A percentile compares a stretch with the other conserved stretches of the same genome.
Evolutionary conservation across 495 filamentous ascomycete genomes (phyloP).

Genomic region (Hyaloscypha bicolor): DNA sequence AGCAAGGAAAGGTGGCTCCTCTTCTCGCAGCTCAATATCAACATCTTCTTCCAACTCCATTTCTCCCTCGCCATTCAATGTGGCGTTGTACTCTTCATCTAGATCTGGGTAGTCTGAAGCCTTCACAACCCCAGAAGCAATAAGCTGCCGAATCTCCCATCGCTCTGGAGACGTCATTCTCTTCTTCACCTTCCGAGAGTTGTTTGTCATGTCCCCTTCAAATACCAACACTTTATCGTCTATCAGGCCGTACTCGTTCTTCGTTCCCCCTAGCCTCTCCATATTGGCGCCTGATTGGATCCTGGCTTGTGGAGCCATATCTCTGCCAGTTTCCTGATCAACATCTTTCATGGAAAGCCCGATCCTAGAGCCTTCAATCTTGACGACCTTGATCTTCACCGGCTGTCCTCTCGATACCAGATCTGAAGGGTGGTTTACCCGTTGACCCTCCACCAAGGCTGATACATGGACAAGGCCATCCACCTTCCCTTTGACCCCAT

Average conservation of each 20-base stretch:
- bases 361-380: constrained; percentile 77
- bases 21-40: constrained; percentile 94
- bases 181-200: constrained; percentile 66
- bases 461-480: constrained; percentile 97
- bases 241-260: constrained; percentile 37
- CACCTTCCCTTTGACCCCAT: constrained; percentile 82
- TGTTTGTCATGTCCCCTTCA: constrained; percentile 29
- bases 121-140: constrained; percentile 89
- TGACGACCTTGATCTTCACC: constrained; percentile 92
- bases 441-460: constrained; percentile 81
- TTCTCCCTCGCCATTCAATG: constrained; percentile 79
- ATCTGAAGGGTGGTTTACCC: constrained; percentile 91
- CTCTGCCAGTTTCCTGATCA: constrained; percentile 85
- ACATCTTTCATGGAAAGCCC: constrained; percentile 97
- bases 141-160: constrained; percentile 97
- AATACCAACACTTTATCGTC: constrained; percentile 31
- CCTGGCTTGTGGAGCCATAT: constrained; percentile 77
- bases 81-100: constrained; percentile 90
- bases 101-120: constrained; percentile 92
- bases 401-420: constrained; percentile 77
- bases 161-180: constrained; percentile 93
- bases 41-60: constrained; percentile 97
- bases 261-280: constrained; percentile 72
- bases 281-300: constrained; percentile 92
- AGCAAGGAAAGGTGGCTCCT: constrained; percentile 94